Percentiles rank a stretch among this genome's conserved stretches.
These are phyloP conservation scores for Mycena olivaceomarginata DNA, from an alignment of 768 basidiomycete genomes.

Conservation along the genomic window DNA sequence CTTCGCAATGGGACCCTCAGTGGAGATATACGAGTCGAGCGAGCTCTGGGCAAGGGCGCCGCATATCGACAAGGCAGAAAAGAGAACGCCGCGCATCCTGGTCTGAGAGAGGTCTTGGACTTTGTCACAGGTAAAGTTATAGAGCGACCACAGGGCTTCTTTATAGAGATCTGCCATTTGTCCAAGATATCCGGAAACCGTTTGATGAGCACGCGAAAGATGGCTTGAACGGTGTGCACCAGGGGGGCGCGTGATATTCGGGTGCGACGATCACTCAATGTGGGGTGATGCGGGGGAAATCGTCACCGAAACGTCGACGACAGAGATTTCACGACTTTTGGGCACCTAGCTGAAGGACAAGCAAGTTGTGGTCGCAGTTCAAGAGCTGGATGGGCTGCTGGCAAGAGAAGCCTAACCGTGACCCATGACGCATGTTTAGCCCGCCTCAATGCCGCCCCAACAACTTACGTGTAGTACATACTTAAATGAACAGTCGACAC, in stretches of 20 bases:
- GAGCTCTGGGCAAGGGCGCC: conserved; percentile 51
- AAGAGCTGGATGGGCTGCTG: neutral
- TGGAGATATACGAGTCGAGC: conserved; percentile 71
- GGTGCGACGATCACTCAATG: neutral
- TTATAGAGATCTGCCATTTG: conserved; percentile 32
- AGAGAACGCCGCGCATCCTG: conserved; percentile 57
- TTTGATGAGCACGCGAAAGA: conserved; percentile 35
- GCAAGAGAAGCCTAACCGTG: neutral
- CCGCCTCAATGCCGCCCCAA: too few relatives aligned
- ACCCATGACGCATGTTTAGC: too few relatives aligned
- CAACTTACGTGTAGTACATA: too few relatives aligned
- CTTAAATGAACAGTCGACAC: too few relatives aligned
- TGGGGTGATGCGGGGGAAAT: neutral
- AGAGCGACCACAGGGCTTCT: conserved; percentile 22
- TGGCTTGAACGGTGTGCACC: neutral
- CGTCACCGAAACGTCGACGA: neutral
- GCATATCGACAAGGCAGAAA: conserved; percentile 54
- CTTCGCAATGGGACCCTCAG: conserved; percentile 77
- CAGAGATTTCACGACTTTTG: too few relatives aligned
- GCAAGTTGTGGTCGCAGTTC: neutral
- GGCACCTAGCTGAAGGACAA: too few relatives aligned
- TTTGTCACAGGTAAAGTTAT: conserved; percentile 23
- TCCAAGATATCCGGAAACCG: neutral
- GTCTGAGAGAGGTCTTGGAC: conserved; percentile 42
- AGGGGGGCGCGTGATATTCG: neutral